A percentile compares a stretch with the other conserved stretches of the same genome.
These are phyloP conservation scores for Hygrophila difformis DNA, from an alignment of 257 asterid genomes.

Conservation along the genomic window DNA sequence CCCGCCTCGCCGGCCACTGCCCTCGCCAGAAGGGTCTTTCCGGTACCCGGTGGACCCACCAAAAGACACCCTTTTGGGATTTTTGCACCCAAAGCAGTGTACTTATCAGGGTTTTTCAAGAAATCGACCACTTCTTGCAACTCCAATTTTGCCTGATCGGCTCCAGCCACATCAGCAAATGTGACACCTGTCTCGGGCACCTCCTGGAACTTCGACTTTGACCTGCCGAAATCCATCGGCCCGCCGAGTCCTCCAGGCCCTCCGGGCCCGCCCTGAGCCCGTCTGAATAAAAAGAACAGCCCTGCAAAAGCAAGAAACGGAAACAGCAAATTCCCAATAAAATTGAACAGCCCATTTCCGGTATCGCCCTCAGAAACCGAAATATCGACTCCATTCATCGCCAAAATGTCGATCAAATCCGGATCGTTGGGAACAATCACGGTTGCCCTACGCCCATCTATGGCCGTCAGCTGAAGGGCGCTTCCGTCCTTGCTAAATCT, in stretches of 20 bases:
- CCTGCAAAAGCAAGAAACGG: slow-evolving; percentile 82
- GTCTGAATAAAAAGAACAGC: slow-evolving; percentile 65
- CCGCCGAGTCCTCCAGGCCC: slow-evolving; percentile 98
- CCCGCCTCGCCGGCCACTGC: slow-evolving; percentile 86
- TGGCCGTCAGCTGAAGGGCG: slow-evolving; percentile 79
- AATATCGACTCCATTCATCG: slow-evolving; percentile 95
- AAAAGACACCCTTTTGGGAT: slow-evolving; percentile 93
- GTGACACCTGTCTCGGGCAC: slow-evolving; percentile 94
- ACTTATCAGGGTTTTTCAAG: slow-evolving; percentile 90
- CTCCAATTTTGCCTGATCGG: slow-evolving; percentile 97
- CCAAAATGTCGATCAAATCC: slow-evolving; percentile 81
- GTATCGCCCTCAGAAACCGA: slow-evolving; percentile 89
- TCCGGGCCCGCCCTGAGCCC: slow-evolving; percentile 96
- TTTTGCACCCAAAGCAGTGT: slow-evolving; percentile 92
- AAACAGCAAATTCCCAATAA: slow-evolving; percentile 73
- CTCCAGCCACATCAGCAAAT: slow-evolving; percentile 93
- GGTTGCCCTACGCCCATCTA: slow-evolving; percentile 78
- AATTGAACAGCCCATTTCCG: slow-evolving; percentile 68
- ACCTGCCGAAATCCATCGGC: slow-evolving; percentile 96
- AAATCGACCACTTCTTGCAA: slow-evolving; percentile 96
- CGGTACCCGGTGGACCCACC: slow-evolving; percentile 97
- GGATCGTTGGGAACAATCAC: slow-evolving; percentile 94
- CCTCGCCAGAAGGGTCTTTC: slow-evolving; percentile 82
- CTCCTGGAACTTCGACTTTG: slow-evolving; percentile 94
- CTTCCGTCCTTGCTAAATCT: slow-evolving; percentile 90